Base-by-base conservation (phyloP, 1,284 basidiomycete species). In the Irpex sp. region DNA sequence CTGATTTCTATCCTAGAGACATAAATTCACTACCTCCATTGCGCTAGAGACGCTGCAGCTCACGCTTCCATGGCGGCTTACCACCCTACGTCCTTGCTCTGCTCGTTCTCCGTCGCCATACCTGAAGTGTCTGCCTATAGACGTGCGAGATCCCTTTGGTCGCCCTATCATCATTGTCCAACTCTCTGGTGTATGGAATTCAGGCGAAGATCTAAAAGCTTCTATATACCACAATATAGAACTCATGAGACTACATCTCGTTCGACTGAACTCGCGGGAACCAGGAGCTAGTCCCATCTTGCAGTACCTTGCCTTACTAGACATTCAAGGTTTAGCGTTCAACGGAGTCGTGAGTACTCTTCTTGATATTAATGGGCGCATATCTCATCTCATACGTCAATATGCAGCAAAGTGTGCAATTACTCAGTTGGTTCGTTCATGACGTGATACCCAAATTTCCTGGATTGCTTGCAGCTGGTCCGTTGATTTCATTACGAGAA, bases 401-500 rank as follows among this genome's bases (percentile, higher is more conserved):
- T 34, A 9, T 62, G 55, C 63, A 68, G 62, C 70, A 91, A 85
- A 84, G 82, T 68, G 70, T 87, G 44, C 86, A 91, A 64, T 71
- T 90, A 9, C 76, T 88, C 49, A 78, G 81, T 31, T 92, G 87
- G 88, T 81, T 83, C 57, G 69, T 86, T 64, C 81, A 84, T 68
- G 87, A 91, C 70, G 76, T 88, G 31, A 79, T 87, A 56, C 88
- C 89, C 37, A 83, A 85, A 62, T 93, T 87, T 76, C 90, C 92
- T 55, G 91, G 91, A 59, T 84, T 93, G 84, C 77, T 93, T 51
- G 90, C 85, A 44, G 86, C 87, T 71, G 87, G 89, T 88, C 72
- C 68, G 80, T 75, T 31, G n/a, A 19, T 56, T 8, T 57, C 6
- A 11, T n/a, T 56, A 21, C 4, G 49, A 34, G 26, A 37, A 9